Conservation (phyloP, 1,139 yeast genomes). For the Pichia norvegensis region DNA sequence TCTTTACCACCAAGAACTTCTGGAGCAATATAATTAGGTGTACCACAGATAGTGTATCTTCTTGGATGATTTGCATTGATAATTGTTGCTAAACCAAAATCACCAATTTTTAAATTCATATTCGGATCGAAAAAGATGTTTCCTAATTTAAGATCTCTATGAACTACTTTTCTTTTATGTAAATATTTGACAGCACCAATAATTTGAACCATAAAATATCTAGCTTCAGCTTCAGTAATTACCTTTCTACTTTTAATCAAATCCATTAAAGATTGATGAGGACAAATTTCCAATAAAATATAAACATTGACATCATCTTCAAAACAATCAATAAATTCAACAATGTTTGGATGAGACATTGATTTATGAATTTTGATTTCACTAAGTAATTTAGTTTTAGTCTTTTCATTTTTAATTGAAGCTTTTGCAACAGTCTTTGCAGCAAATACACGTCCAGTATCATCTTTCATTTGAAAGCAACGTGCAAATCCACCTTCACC, state of each 20-base stretch:
- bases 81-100: constrained; percentile 91
- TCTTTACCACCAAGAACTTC: constrained; percentile 86
- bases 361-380: constrained; percentile 94
- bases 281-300: constrained; percentile 87
- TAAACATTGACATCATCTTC: constrained; percentile 93
- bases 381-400: constrained; percentile 78
- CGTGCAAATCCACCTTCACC: constrained; percentile 99
- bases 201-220: constrained; percentile 84
- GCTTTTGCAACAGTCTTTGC: constrained; percentile 98
- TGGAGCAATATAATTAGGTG: constrained; percentile 97
- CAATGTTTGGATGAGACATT: constrained; percentile 82
- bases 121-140: constrained; percentile 88
- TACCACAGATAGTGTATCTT: constrained; percentile 92
- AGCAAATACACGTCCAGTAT: constrained; percentile 76
- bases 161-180: constrained; percentile 90
- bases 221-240: constrained; percentile 84
- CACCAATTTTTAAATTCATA: constrained; percentile 92
- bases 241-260: constrained; percentile 74
- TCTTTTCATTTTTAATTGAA: constrained; percentile 83
- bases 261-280: constrained; percentile 89
- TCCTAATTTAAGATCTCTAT: constrained; percentile 89
- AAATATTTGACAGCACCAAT: constrained; percentile 90
- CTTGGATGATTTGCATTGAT: constrained; percentile 59
- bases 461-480: constrained; percentile 93
- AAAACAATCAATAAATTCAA: constrained; percentile 86